Evolutionary conservation across 2,329 filamentous ascomycete genomes (phyloP).

Genomic region (Cladobotryum mycophilum): DNA sequence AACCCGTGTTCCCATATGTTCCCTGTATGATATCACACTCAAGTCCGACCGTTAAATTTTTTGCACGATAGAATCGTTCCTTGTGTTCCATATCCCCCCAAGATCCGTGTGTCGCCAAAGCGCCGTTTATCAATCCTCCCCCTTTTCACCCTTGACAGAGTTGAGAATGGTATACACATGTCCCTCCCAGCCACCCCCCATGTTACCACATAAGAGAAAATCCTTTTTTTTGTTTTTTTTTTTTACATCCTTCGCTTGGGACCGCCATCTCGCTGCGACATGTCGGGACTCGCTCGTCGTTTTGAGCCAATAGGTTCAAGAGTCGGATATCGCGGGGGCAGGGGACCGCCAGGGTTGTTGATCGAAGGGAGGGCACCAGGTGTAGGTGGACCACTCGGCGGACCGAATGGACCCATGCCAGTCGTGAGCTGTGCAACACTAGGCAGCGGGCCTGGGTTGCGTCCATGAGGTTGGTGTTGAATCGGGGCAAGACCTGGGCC

Average conservation of each 20-base stretch:
- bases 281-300: constrained; percentile 45
- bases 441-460: constrained; percentile 46
- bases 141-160: background rate
- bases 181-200: background rate
- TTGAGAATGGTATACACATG: too few species aligned
- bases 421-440: constrained; percentile 59
- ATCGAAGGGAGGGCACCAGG: constrained; percentile 8
- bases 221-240: background rate
- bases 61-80: too few species aligned
- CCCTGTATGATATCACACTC: background rate
- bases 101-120: too few species aligned
- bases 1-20: background rate
- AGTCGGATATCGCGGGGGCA: constrained; percentile 27
- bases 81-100: too few species aligned
- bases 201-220: background rate
- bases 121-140: background rate
- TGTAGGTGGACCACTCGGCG: constrained; percentile 8
- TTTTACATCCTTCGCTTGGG: constrained; percentile 34
- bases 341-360: constrained; percentile 7
- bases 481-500: constrained; percentile 48
- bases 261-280: constrained; percentile 38
- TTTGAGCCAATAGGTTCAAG: constrained; percentile 42
- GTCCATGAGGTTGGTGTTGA: constrained; percentile 35
- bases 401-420: constrained; percentile 53
- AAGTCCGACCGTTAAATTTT: too few species aligned